These are phyloP conservation scores for Pilasporangium apinafurcum DNA, from an alignment of 352 stramenopile species.

Conservation along the genomic window DNA sequence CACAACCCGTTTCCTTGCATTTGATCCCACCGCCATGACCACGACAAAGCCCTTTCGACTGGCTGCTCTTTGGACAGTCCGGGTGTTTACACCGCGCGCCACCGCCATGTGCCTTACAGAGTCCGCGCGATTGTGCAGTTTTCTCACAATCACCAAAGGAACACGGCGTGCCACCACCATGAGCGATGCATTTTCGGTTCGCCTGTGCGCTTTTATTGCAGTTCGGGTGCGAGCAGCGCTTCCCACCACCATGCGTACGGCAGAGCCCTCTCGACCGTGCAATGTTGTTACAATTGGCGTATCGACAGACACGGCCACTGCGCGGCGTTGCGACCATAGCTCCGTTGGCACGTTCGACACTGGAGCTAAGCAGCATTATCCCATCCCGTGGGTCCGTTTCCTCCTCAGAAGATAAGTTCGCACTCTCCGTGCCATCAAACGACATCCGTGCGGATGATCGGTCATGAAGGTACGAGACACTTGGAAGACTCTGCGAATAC, in stretches of 20 bases:
- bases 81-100: slow-evolving; percentile 79
- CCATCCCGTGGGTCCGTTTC: slow-evolving; percentile 33
- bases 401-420: slow-evolving; percentile 64
- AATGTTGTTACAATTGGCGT: slow-evolving; percentile 84
- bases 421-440: slow-evolving; percentile 52
- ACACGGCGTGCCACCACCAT: slow-evolving; percentile 78
- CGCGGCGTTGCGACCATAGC: slow-evolving; percentile 12
- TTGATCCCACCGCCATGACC: slow-evolving; percentile 82
- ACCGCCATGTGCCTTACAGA: slow-evolving; percentile 83
- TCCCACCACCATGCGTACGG: slow-evolving; percentile 69
- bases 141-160: slow-evolving; percentile 85
- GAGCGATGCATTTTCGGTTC: slow-evolving; percentile 85
- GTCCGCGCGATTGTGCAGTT: slow-evolving; percentile 74
- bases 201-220: slow-evolving; percentile 87
- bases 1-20: slow-evolving; percentile 80
- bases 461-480: slow-evolving; percentile 55
- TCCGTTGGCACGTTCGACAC: slow-evolving; percentile 32
- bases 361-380: slow-evolving; percentile 71
- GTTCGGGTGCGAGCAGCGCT: slow-evolving; percentile 73
- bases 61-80: slow-evolving; percentile 81
- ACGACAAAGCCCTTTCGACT: slow-evolving; percentile 77
- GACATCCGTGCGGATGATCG: slow-evolving; percentile 45
- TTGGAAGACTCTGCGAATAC: slow-evolving; percentile 69
- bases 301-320: slow-evolving; percentile 71
- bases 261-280: slow-evolving; percentile 71